Evolutionary conservation across 2,329 filamentous ascomycete genomes (phyloP).

Genomic region (Metarhizium album): DNA sequence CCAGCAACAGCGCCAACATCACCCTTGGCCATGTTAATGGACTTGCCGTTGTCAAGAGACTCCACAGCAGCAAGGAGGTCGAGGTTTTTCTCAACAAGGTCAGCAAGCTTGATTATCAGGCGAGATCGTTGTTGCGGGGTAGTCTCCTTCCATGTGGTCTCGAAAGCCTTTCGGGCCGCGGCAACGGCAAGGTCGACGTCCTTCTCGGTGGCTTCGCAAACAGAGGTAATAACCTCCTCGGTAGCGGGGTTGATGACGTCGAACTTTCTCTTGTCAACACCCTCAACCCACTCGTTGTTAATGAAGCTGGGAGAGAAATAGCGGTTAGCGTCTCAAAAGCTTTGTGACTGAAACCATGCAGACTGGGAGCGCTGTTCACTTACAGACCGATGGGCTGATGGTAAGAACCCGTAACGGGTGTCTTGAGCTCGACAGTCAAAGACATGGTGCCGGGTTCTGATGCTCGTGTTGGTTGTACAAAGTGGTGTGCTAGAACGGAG

Average conservation of each 20-base stretch:
- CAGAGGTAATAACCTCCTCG: constrained; percentile 74
- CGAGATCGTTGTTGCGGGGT: constrained; percentile 62
- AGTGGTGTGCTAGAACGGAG: not conserved
- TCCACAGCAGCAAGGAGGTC: constrained; percentile 73
- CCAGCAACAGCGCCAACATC: constrained; percentile 59
- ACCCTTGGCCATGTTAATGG: constrained; percentile 62
- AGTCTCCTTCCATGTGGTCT: constrained; percentile 57
- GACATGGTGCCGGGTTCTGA: constrained; percentile 24
- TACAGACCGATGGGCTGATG: constrained; percentile 52
- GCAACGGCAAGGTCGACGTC: constrained; percentile 71
- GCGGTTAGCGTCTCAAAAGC: not conserved
- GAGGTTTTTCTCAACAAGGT: constrained; percentile 66
- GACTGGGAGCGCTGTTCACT: constrained; percentile 17
- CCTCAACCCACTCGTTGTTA: constrained; percentile 78
- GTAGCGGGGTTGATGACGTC: constrained; percentile 83
- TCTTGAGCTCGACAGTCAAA: constrained; percentile 53
- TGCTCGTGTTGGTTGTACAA: not conserved
- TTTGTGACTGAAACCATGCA: not conserved
- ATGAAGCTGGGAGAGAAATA: constrained; percentile 53
- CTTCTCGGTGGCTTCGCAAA: constrained; percentile 80
- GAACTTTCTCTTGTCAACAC: constrained; percentile 79
- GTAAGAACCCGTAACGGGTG: constrained; percentile 51
- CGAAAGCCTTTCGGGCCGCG: constrained; percentile 77
- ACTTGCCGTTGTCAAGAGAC: constrained; percentile 82
- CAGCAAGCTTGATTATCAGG: constrained; percentile 64